Percentiles rank a stretch among this genome's conserved stretches.
Evolutionary conservation across 2,329 filamentous ascomycete genomes (phyloP).

Genomic region (Trichoderma aggressivum): DNA sequence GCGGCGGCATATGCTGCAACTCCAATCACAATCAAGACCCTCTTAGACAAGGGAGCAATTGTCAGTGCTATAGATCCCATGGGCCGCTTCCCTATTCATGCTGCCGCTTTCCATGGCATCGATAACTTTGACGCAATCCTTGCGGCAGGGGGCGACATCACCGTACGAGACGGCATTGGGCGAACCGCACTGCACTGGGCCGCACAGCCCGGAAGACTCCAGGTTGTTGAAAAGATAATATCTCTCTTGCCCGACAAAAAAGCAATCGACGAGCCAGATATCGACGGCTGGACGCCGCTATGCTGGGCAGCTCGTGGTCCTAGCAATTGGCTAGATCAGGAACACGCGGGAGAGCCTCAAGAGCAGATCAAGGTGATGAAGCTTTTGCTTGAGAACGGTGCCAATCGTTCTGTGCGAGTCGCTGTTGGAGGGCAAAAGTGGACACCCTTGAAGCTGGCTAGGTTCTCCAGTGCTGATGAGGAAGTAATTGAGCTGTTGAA

Average conservation of each 20-base stretch:
- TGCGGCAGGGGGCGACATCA: conserved; percentile 16
- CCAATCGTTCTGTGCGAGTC: neutral
- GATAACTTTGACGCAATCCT: conserved; percentile 17
- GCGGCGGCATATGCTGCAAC: conserved; percentile 22
- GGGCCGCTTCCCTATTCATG: conserved; percentile 13
- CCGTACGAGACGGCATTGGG: neutral
- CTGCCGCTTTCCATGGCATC: conserved; percentile 14
- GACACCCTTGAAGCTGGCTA: conserved; percentile 17
- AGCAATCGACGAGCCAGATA: conserved; percentile 12
- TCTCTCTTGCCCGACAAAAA: conserved; percentile 8
- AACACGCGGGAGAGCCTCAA: neutral
- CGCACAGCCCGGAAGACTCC: conserved; percentile 10
- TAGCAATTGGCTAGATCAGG: neutral
- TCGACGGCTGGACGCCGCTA: conserved; percentile 19
- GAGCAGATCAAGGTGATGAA: conserved; percentile 17
- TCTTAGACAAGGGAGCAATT: conserved; percentile 21
- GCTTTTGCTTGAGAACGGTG: conserved; percentile 18
- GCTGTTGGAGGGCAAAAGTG: conserved; percentile 5
- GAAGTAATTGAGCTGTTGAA: conserved; percentile 16
- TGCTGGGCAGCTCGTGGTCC: conserved; percentile 17
- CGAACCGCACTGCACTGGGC: conserved; percentile 18
- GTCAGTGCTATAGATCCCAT: neutral
- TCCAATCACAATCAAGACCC: conserved; percentile 16
- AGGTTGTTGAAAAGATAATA: conserved; percentile 12
- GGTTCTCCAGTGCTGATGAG: neutral